These are phyloP conservation scores for Hypoxylon sp. DNA, from an alignment of 2,329 filamentous ascomycete species.

Conservation along the genomic window DNA sequence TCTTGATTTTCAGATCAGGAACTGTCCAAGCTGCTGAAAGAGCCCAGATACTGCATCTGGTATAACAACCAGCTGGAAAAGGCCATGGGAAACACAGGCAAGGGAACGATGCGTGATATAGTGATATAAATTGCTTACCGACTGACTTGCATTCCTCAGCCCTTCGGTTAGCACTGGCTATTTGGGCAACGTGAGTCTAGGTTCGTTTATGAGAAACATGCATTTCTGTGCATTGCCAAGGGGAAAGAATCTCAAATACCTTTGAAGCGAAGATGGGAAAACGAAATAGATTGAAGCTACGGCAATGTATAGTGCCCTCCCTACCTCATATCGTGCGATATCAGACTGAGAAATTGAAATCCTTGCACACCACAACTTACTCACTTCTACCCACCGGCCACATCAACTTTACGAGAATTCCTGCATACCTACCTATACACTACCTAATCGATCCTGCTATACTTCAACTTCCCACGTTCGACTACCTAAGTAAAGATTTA, in stretches of 20 bases:
- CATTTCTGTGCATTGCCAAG: background rate
- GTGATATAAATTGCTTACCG: background rate
- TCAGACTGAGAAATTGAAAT: background rate
- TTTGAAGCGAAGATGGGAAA: background rate
- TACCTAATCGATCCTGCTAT: background rate
- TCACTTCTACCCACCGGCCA: background rate
- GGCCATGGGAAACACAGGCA: background rate
- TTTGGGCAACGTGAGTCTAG: background rate
- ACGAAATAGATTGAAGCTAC: background rate
- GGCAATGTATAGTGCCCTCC: background rate
- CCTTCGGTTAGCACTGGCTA: background rate
- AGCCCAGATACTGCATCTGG: background rate
- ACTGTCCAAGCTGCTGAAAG: background rate
- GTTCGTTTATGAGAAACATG: background rate
- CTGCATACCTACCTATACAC: background rate
- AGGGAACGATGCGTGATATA: constrained; percentile 8
- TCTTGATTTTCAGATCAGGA: background rate
- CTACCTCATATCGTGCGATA: background rate
- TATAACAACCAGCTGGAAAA: background rate
- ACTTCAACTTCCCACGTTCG: background rate
- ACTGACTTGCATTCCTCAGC: background rate
- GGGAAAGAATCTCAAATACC: background rate
- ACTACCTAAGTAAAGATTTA: too few relatives aligned
- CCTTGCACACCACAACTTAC: background rate
- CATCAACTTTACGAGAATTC: background rate